Conservation (phyloP, 2,329 filamentous ascomycete genomes). For the Mycosphaerella sp. region DNA sequence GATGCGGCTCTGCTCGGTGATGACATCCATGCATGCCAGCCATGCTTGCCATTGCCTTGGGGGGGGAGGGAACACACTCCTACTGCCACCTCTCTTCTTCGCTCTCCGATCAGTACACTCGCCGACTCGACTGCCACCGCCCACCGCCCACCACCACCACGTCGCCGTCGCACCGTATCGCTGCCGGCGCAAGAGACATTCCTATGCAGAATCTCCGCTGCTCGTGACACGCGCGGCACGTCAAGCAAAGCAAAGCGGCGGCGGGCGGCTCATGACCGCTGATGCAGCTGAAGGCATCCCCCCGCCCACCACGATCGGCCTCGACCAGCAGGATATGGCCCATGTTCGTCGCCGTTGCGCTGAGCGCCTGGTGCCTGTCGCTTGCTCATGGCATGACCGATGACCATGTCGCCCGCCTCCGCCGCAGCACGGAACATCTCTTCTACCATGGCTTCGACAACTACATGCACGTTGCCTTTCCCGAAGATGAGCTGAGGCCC, state of each 20-base stretch:
- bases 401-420: slow-evolving; percentile 37
- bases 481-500: slow-evolving; percentile 89
- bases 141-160: no score
- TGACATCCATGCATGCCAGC: neutral
- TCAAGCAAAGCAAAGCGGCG: neutral
- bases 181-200: no score
- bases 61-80: no score
- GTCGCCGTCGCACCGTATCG: no score
- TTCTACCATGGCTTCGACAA: slow-evolving; percentile 97
- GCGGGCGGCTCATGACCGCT: slow-evolving; percentile 7
- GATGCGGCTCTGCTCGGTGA: neutral
- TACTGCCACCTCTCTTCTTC: neutral
- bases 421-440: slow-evolving; percentile 56
- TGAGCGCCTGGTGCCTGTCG: slow-evolving; percentile 32
- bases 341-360: slow-evolving; percentile 30
- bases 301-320: slow-evolving; percentile 20
- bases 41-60: neutral
- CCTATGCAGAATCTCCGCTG: neutral
- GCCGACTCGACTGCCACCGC: no score
- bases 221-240: neutral
- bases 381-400: slow-evolving; percentile 41
- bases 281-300: slow-evolving; percentile 25
- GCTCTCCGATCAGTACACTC: neutral
- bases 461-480: slow-evolving; percentile 90
- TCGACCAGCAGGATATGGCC: slow-evolving; percentile 28